Conservation (phyloP, 2,329 filamentous ascomycete genomes). For the Aspergillus caelatus region DNA sequence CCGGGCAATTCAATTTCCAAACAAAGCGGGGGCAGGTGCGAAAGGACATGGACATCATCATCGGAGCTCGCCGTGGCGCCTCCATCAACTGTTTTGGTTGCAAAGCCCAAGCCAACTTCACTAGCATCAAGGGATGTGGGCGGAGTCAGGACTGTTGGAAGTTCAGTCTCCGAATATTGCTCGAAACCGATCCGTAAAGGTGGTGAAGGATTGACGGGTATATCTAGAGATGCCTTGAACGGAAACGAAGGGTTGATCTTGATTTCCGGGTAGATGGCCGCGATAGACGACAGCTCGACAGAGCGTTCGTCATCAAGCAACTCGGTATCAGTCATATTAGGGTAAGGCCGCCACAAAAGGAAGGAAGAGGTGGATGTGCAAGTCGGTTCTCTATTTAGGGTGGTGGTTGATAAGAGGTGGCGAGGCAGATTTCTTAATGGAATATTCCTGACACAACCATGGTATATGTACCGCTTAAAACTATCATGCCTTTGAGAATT, state of each 20-base stretch:
- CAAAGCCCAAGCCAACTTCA: slow-evolving; percentile 19
- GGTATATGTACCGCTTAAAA: slow-evolving; percentile 4
- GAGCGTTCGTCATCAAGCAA: slow-evolving; percentile 58
- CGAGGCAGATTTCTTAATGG: slow-evolving; percentile 3
- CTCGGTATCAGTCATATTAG: slow-evolving; percentile 41
- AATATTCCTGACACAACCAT: slow-evolving; percentile 5
- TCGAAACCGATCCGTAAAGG: slow-evolving; percentile 54
- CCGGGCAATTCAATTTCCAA: slow-evolving; percentile 57
- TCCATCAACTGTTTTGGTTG: slow-evolving; percentile 29
- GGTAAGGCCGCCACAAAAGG: slow-evolving; percentile 2
- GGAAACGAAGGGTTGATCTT: slow-evolving; percentile 48
- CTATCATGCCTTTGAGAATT: background rate
- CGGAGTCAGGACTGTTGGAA: slow-evolving; percentile 42
- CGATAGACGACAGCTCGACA: slow-evolving; percentile 62
- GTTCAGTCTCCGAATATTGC: slow-evolving; percentile 36
- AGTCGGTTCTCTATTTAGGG: background rate
- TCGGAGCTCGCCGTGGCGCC: slow-evolving; percentile 17
- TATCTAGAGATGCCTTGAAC: slow-evolving; percentile 56
- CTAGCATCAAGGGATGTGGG: slow-evolving; percentile 44
- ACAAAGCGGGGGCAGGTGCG: slow-evolving; percentile 59
- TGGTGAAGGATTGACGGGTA: slow-evolving; percentile 57
- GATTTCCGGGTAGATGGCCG: slow-evolving; percentile 66
- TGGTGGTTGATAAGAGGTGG: background rate
- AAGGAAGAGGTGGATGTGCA: background rate
- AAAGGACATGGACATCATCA: slow-evolving; percentile 50